phyloP scores from a whole-genome alignment of 768 basidiomycete genomes.

The Termitomyces sp. region DNA sequence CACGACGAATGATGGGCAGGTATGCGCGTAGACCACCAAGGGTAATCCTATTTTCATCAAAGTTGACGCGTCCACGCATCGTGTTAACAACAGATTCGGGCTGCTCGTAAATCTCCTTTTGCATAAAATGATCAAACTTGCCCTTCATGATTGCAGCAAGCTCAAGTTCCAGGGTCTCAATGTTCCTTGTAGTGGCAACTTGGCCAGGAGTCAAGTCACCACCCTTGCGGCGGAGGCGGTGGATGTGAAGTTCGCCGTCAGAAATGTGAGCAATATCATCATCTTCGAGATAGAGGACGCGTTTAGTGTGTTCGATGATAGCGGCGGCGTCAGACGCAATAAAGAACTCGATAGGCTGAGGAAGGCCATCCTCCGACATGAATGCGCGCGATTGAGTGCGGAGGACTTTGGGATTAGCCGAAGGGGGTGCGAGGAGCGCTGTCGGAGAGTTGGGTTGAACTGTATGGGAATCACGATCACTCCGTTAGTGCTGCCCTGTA shows the following conservation, averaged over 20 bases:
- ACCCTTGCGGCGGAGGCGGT: slow-evolving; percentile 89
- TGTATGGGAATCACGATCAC: slow-evolving; percentile 9
- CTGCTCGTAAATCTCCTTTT: slow-evolving; percentile 99
- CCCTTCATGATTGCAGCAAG: slow-evolving; percentile 99
- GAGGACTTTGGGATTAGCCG: slow-evolving; percentile 69
- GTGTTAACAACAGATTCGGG: slow-evolving; percentile 99
- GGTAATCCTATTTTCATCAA: slow-evolving; percentile 86
- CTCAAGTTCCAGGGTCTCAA: slow-evolving; percentile 98
- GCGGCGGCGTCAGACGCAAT: slow-evolving; percentile 97
- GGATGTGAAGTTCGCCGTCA: slow-evolving; percentile 97
- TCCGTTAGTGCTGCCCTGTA: slow-evolving; percentile 1
- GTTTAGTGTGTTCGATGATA: slow-evolving; percentile 97
- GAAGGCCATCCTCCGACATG: slow-evolving; percentile 97
- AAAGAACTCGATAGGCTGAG: slow-evolving; percentile 99
- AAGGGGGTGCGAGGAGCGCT: slow-evolving; percentile 60
- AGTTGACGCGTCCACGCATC: slow-evolving; percentile 99
- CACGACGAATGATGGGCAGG: slow-evolving; percentile 91
- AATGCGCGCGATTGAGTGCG: slow-evolving; percentile 96
- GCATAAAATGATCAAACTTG: slow-evolving; percentile 99
- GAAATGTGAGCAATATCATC: slow-evolving; percentile 98
- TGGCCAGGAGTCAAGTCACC: slow-evolving; percentile 54
- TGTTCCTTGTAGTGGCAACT: slow-evolving; percentile 76
- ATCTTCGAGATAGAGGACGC: slow-evolving; percentile 97
- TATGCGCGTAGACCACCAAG: slow-evolving; percentile 95
- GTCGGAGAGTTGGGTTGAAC: slow-evolving; percentile 50